A percentile compares a stretch with the other conserved stretches of the same genome.
Evolutionary conservation across 345 rosid species (phyloP).

Genomic region (Euphorbia tirucalli): DNA sequence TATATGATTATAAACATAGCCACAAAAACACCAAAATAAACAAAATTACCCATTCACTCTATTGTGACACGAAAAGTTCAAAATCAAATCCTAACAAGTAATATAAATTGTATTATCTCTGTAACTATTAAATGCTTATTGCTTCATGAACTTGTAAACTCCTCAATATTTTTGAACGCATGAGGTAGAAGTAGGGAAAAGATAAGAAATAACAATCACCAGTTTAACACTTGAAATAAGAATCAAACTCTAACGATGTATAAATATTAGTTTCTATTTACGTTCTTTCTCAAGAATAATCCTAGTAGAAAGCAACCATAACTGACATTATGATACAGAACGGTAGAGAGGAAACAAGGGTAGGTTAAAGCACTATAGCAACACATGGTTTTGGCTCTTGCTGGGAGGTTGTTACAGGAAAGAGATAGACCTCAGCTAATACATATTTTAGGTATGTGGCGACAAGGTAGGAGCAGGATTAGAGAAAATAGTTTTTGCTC

Average conservation of each 20-base stretch:
- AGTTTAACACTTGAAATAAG: not conserved
- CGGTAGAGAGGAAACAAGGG: too few species aligned
- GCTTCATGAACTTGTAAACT: not conserved
- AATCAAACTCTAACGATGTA: not conserved
- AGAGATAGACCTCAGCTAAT: too few species aligned
- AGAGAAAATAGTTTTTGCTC: too few species aligned
- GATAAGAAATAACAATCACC: not conserved
- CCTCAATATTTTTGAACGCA: not conserved
- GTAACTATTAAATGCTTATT: not conserved
- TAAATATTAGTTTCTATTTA: too few species aligned
- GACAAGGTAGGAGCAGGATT: too few species aligned
- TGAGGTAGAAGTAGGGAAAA: not conserved
- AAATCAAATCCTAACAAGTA: not conserved
- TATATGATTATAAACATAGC: constrained; percentile 7
- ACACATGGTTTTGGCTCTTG: too few species aligned
- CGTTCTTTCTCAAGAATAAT: too few species aligned
- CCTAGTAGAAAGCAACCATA: too few species aligned
- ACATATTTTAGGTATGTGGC: too few species aligned
- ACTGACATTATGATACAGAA: too few species aligned
- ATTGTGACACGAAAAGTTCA: not conserved
- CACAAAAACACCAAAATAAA: not conserved
- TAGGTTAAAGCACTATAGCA: too few species aligned
- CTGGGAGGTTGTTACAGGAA: too few species aligned
- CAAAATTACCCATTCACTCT: not conserved
- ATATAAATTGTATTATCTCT: not conserved